phyloP scores from a whole-genome alignment of 306 rosid genomes.

The Vigna nakashimae region DNA sequence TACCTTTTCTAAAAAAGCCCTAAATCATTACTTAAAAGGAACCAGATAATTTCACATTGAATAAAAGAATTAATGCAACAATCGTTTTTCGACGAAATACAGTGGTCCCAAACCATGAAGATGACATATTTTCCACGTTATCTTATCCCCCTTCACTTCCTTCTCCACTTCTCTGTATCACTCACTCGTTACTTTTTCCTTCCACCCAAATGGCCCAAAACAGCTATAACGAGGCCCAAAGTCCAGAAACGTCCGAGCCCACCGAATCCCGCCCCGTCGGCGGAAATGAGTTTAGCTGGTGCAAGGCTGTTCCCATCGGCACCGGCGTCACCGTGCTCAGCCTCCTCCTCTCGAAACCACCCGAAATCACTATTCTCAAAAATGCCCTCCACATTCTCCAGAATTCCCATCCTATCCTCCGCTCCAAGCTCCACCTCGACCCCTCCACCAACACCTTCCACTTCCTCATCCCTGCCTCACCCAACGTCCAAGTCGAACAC shows the following conservation, averaged over 20 bases:
- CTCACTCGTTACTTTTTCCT: not conserved
- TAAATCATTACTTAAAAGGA: no score
- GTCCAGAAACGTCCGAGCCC: constrained; percentile 26
- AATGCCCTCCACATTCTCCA: constrained; percentile 70
- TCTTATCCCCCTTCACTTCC: not conserved
- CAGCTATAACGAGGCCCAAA: not conserved
- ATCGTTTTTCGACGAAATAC: not conserved
- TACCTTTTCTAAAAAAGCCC: no score
- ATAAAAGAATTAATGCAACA: no score
- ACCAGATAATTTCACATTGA: no score
- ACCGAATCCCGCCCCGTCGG: constrained; percentile 62
- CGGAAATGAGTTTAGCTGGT: constrained; percentile 95
- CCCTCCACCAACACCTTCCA: constrained; percentile 51
- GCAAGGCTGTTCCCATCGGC: constrained; percentile 83
- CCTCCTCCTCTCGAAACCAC: constrained; percentile 77
- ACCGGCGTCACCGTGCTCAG: constrained; percentile 84
- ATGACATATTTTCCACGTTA: not conserved
- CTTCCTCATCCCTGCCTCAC: constrained; percentile 50
- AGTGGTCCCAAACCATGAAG: not conserved
- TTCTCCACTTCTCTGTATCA: no score
- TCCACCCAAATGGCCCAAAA: constrained; percentile 50
- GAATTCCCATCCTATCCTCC: constrained; percentile 83
- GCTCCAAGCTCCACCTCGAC: constrained; percentile 70
- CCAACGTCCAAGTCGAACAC: constrained; percentile 61
- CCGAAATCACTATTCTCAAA: constrained; percentile 58